Evolutionary conservation across 768 basidiomycete species (phyloP), one percentile per base, ranked within the genome.

Genomic region (Termitomyces eurrhizus): DNA sequence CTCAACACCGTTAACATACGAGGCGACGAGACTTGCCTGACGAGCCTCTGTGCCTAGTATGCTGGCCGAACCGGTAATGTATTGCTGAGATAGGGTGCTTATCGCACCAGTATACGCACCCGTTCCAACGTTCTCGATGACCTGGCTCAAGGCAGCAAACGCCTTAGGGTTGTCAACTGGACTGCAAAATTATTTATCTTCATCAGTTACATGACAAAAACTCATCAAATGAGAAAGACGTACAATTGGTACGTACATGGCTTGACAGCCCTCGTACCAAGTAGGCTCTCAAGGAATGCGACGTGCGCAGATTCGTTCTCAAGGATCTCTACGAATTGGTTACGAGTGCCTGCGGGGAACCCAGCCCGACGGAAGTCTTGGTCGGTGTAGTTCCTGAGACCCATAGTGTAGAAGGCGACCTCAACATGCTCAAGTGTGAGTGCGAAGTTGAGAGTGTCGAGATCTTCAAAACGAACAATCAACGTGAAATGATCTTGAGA

Each of bases 41-140:
- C 64, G 64, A 4, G 60, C 63, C 50, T 64, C 60, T 13, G 60
- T 62, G n/a, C 63, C 60, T 45, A 64, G 57, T 32, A 64, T 64
- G 35, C 57, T 59, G n/a, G 53, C 64, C 7, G 57, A 59, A 5
- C 57, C 54, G 32, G 64, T 62, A 33, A 57, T 50, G 50, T 62
- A 61, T 37, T 55, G 57, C 32, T 58, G 57, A 0, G 63, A 61
- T 39, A 64, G 56, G 7, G 36, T 29, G n/a, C 41, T 21, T 14
- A 39, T 61, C 0, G 60, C 59, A 37, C 56, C 63, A 12, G 48
- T 61, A 57, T 64, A 64, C n/a, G 64, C 63, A 16, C 57, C 54
- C 1, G 56, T 57, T 26, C 60, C 64, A 7, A 64, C 64, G 29
- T 62, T 64, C 51, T 61, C 64, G 12, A 64, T 57, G 50, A 59